Evolutionary conservation across 1,284 basidiomycete species (phyloP).

Genomic region (Melampsora americana): DNA sequence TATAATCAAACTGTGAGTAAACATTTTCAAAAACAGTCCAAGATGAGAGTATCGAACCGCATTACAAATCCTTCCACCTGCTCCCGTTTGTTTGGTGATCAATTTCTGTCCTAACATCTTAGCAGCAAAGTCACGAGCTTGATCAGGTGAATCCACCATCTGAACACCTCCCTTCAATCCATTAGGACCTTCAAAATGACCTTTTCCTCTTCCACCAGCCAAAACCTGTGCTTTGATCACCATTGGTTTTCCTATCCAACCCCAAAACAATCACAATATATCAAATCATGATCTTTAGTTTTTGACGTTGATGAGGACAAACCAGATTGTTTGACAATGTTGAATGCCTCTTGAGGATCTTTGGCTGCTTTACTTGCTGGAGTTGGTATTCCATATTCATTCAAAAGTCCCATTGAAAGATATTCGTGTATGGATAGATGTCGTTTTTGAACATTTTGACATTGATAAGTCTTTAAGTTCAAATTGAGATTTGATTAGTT

Average conservation of each 20-base stretch:
- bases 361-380: conserved; percentile 86
- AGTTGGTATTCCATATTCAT: conserved; percentile 96
- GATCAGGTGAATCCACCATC: conserved; percentile 82
- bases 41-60: conserved; percentile 61
- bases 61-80: conserved; percentile 86
- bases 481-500: neutral
- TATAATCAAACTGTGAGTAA: no score
- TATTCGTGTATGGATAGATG: conserved; percentile 98
- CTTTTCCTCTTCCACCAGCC: conserved; percentile 97
- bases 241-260: conserved; percentile 55
- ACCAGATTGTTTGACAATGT: conserved; percentile 85
- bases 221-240: conserved; percentile 99
- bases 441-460: conserved; percentile 65
- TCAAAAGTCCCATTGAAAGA: conserved; percentile 90
- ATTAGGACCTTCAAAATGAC: conserved; percentile 76
- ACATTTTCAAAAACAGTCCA: neutral
- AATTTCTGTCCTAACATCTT: conserved; percentile 95
- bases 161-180: conserved; percentile 98
- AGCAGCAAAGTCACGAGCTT: conserved; percentile 79
- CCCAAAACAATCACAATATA: neutral
- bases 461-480: neutral
- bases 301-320: conserved; percentile 25
- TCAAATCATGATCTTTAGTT: neutral
- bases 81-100: conserved; percentile 99
- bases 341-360: conserved; percentile 81